phyloP scores from a whole-genome alignment of 2,329 filamentous ascomycete species.

The Ilyonectria robusta region DNA sequence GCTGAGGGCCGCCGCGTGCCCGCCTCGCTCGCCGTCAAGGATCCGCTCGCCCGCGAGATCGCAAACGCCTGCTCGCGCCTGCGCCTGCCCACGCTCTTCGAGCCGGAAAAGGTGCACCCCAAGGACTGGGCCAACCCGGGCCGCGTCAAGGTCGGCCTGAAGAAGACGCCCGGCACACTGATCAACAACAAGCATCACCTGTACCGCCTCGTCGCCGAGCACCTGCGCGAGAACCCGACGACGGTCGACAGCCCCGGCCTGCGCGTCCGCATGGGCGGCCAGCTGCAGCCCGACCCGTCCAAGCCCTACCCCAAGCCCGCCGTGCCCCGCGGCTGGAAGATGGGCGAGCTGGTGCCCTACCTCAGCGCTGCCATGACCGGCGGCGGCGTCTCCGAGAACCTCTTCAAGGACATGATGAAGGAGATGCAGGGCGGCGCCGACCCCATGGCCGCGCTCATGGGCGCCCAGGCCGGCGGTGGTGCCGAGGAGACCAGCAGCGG shows the following conservation, averaged over 20 bases:
- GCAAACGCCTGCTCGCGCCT: conserved; percentile 85
- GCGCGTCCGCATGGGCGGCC: conserved; percentile 79
- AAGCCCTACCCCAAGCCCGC: conserved; percentile 80
- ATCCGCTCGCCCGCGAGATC: conserved; percentile 91
- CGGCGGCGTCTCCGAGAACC: conserved; percentile 93
- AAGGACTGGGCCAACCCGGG: conserved; percentile 99
- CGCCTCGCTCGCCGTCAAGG: conserved; percentile 79
- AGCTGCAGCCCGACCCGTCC: conserved; percentile 72
- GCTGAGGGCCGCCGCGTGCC: conserved; percentile 87
- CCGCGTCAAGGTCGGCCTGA: conserved; percentile 83
- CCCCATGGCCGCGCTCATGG: conserved; percentile 61
- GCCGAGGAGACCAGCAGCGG: conserved; percentile 39
- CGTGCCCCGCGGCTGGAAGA: conserved; percentile 91
- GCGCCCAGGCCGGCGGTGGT: conserved; percentile 50
- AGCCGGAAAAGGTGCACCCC: conserved; percentile 92
- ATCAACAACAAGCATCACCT: conserved; percentile 89
- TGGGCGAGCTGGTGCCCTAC: conserved; percentile 85
- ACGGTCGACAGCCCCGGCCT: conserved; percentile 77
- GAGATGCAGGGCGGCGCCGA: conserved; percentile 78
- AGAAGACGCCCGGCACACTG: conserved; percentile 42
- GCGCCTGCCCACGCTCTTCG: conserved; percentile 81
- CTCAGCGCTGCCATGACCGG: conserved; percentile 92
- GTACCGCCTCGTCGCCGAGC: conserved; percentile 83
- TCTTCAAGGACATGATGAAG: conserved; percentile 97
- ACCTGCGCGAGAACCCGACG: conserved; percentile 84